Conservation (phyloP, 345 rosid genomes). For the Dimocarpus longan region DNA sequence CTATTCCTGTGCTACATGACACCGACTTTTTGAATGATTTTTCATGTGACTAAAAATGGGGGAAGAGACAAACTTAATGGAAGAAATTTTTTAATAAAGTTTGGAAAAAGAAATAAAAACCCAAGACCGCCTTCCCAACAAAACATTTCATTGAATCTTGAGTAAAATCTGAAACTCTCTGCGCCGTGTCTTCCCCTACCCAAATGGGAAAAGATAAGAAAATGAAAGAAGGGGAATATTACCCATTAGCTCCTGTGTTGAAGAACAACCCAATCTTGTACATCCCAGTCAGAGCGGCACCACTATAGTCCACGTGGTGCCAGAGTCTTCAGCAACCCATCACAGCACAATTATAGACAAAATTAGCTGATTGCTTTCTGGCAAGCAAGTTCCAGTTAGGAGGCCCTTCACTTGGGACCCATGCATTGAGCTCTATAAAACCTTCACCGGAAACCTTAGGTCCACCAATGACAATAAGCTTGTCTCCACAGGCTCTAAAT, state of each 20-base stretch:
- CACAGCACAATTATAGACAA: conserved; percentile 95
- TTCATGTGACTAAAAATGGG: conserved; percentile 48
- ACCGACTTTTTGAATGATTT: conserved; percentile 46
- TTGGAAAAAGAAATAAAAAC: conserved; percentile 29
- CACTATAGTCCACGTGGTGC: conserved; percentile 31
- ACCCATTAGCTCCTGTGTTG: conserved; percentile 59
- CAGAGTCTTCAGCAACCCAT: conserved; percentile 81
- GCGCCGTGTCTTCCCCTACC: conserved; percentile 40
- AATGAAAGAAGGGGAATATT: conserved; percentile 42
- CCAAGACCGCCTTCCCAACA: conserved; percentile 43
- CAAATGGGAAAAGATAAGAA: conserved; percentile 40
- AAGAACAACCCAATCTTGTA: conserved; percentile 44
- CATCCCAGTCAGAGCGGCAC: conserved; percentile 35
- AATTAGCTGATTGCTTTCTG: conserved; percentile 71
- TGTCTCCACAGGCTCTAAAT: conserved; percentile 86
- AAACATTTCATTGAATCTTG: conserved; percentile 57
- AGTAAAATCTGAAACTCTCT: conserved; percentile 55
- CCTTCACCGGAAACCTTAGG: conserved; percentile 74
- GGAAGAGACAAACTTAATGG: conserved; percentile 47
- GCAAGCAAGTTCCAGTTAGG: conserved; percentile 82
- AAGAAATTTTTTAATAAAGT: conserved; percentile 36
- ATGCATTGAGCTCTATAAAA: conserved; percentile 77
- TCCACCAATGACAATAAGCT: conserved; percentile 89
- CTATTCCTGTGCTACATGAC: conserved; percentile 54
- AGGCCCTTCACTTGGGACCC: conserved; percentile 80